phyloP scores from a whole-genome alignment of 202 grass and related monocot genomes.

The Hordeum pubiflorum region DNA sequence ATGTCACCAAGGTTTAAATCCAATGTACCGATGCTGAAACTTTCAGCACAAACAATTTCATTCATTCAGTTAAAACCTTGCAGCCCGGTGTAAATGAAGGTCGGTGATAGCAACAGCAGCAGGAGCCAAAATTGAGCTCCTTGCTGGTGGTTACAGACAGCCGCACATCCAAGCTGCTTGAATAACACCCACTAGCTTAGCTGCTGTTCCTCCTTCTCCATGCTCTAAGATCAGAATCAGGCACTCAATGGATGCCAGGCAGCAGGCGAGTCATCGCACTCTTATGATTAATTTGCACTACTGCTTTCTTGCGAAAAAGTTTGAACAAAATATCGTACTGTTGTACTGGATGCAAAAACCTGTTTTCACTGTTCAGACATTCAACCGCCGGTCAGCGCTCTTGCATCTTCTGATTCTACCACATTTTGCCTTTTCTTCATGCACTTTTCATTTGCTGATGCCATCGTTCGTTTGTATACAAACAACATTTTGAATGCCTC shows the following conservation, averaged over 20 bases:
- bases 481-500: neutral
- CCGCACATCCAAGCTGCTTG: constrained; percentile 35
- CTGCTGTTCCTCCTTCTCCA: neutral
- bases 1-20: neutral
- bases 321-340: no score
- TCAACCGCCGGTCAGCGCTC: no score
- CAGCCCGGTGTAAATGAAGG: neutral
- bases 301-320: no score
- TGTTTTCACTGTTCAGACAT: no score
- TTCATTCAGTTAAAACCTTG: neutral
- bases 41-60: neutral
- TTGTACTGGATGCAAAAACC: no score
- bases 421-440: no score
- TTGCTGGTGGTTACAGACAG: constrained; percentile 13
- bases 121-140: neutral
- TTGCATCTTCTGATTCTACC: no score
- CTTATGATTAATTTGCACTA: neutral
- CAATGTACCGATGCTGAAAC: neutral
- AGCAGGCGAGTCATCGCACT: neutral
- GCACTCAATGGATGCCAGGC: neutral
- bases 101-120: constrained; percentile 6
- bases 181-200: constrained; percentile 10
- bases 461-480: no score
- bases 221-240: constrained; percentile 13
- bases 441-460: no score